Evolutionary conservation across 305 asterid genomes (phyloP).

Genomic region (Solanum hybrid): DNA sequence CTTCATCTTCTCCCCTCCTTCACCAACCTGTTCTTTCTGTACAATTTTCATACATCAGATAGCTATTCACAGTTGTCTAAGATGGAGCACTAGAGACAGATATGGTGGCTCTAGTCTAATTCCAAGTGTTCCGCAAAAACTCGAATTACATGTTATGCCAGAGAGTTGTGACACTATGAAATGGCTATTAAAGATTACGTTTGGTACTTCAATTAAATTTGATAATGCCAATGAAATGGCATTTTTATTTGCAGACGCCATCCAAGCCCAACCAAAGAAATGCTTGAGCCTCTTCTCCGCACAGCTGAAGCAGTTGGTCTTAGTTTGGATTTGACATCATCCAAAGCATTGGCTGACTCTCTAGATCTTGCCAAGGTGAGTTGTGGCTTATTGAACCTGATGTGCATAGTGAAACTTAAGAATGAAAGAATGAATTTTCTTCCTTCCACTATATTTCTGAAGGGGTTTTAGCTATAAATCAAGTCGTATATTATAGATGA

Average conservation of each 20-base stretch:
- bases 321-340: conserved; percentile 78
- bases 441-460: neutral
- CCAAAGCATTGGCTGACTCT: conserved; percentile 97
- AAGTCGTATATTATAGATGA: neutral
- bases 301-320: conserved; percentile 93
- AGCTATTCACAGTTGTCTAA: neutral
- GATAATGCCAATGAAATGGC: neutral
- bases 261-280: conserved; percentile 94
- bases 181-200: neutral
- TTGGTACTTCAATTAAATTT: neutral
- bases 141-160: neutral
- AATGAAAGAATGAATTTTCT: neutral
- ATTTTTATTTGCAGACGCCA: conserved; percentile 71
- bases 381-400: conserved; percentile 7
- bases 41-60: neutral
- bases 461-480: neutral
- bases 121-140: neutral
- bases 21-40: neutral
- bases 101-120: neutral
- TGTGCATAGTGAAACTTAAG: neutral
- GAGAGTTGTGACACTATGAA: neutral
- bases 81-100: neutral
- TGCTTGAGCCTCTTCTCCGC: conserved; percentile 89
- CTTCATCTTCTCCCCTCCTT: neutral
- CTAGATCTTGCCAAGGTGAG: conserved; percentile 95